phyloP scores from a whole-genome alignment of 495 filamentous ascomycete species.

The Penicillium chermesinum region DNA sequence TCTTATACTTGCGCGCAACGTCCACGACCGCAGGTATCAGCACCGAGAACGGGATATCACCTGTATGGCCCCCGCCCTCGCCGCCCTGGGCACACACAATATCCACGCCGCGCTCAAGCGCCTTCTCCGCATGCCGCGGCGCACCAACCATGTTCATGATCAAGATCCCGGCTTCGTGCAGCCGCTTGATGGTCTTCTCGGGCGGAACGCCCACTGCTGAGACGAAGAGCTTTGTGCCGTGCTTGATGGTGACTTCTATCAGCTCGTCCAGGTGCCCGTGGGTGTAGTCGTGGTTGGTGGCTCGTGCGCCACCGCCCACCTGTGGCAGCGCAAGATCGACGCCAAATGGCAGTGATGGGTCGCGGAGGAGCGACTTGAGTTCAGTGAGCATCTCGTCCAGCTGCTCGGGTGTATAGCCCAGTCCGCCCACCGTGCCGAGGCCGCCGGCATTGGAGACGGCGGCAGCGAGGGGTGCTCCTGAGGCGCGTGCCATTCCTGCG shows the following conservation, averaged over 20 bases:
- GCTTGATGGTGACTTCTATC: constrained; percentile 71
- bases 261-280: constrained; percentile 75
- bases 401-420: constrained; percentile 77
- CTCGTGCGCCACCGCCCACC: constrained; percentile 69
- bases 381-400: constrained; percentile 76
- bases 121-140: constrained; percentile 82
- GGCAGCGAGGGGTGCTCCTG: constrained; percentile 70
- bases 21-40: constrained; percentile 73
- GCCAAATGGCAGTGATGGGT: constrained; percentile 69
- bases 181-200: constrained; percentile 55
- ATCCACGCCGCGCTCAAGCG: constrained; percentile 72
- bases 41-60: constrained; percentile 66
- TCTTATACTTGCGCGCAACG: constrained; percentile 57
- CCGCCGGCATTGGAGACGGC: constrained; percentile 87
- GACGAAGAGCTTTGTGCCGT: constrained; percentile 76
- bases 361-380: constrained; percentile 62
- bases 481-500: constrained; percentile 83
- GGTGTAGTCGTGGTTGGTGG: constrained; percentile 92
- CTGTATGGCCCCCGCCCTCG: constrained; percentile 76
- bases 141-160: constrained; percentile 96
- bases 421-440: constrained; percentile 77
- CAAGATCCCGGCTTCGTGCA: constrained; percentile 71
- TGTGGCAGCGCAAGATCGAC: constrained; percentile 85
- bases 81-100: constrained; percentile 80
- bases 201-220: constrained; percentile 80